Evolutionary conservation across 2,329 filamentous ascomycete species (phyloP), one percentile per base, ranked within the genome.

Genomic region (Monosporascus sp.): DNA sequence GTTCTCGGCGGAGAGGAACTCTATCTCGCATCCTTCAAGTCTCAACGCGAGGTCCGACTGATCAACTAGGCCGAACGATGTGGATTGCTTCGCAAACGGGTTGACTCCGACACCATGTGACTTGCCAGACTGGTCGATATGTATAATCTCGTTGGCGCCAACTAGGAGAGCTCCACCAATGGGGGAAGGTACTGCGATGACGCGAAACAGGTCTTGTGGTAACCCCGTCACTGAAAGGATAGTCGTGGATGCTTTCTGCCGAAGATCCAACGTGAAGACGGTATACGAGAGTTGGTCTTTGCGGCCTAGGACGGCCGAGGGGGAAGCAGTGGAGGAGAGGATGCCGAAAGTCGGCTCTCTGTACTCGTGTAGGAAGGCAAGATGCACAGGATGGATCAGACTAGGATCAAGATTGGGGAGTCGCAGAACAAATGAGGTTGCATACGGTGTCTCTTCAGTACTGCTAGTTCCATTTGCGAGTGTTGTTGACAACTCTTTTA

Each of bases 301-400:
- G 58, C 90, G 83, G 63, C 91, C 88, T 50, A 97, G 76, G 3
- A 89, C 86, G 51, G 80, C 78, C n/a, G 91, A 92, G 15, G 86
- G 83, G 37, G 85, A 79, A 57, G 83, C 76, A 50, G 84, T 85
- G 1, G 92, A 89, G 47, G 90, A 94, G 42, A 99, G 78, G 55
- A 99, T 92, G 52, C 93, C 94, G 73, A 99, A 96, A 0, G 94
- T 99, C 14, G 94, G 93, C 71, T 97, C 94, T 69, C 94, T 86
- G 71, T 99, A 99, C 74, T 97, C 93, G 78, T 97, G 84, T 59
- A 99, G 76, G 70, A 99, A 99, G 51, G 89, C 86, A 65, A 99
- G 83, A 67, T 96, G 90, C 65, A 97, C 85, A 48, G 93, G 91
- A 71, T 96, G 89, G 55, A 93, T 84, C 61, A 99, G 80, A 58